These are phyloP conservation scores for Lodderomyces oxycetoniae DNA, from an alignment of 1,139 yeast species.

Conservation along the genomic window DNA sequence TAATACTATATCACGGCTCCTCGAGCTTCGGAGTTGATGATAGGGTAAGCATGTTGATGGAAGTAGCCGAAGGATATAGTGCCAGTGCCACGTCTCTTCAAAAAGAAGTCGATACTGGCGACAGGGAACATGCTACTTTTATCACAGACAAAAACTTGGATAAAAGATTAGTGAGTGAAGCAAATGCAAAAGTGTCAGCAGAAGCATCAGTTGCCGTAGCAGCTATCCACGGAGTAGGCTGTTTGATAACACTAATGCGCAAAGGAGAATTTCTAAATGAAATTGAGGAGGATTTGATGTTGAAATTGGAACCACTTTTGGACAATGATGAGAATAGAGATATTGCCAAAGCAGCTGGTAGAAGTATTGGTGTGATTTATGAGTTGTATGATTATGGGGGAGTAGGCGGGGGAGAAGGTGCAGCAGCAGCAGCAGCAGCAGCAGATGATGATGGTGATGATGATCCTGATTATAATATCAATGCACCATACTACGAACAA, in stretches of 20 bases:
- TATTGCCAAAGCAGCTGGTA: conserved; percentile 50
- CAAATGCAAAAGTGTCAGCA: conserved; percentile 25
- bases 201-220: conserved; percentile 41
- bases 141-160: conserved; percentile 36
- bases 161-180: conserved; percentile 35
- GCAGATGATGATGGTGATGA: conserved; percentile 21
- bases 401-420: conserved; percentile 29
- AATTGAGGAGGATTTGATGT: conserved; percentile 30
- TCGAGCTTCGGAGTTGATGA: conserved; percentile 50
- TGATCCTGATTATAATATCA: conserved; percentile 39
- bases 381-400: conserved; percentile 51
- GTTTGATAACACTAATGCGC: conserved; percentile 40
- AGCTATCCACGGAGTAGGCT: conserved; percentile 46
- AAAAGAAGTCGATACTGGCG: conserved; percentile 35
- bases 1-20: conserved; percentile 45
- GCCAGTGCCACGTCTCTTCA: conserved; percentile 32
- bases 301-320: conserved; percentile 37
- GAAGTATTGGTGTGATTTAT: conserved; percentile 58
- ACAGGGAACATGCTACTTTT: conserved; percentile 42
- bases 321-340: conserved; percentile 41
- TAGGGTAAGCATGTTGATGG: conserved; percentile 38
- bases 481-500: conserved; percentile 57
- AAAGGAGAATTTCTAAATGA: conserved; percentile 42
- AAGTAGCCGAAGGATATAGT: conserved; percentile 43
- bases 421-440: conserved; percentile 30